phyloP scores from a whole-genome alignment of 192 early-diverging fungal genomes.

The Backusella luteola region DNA sequence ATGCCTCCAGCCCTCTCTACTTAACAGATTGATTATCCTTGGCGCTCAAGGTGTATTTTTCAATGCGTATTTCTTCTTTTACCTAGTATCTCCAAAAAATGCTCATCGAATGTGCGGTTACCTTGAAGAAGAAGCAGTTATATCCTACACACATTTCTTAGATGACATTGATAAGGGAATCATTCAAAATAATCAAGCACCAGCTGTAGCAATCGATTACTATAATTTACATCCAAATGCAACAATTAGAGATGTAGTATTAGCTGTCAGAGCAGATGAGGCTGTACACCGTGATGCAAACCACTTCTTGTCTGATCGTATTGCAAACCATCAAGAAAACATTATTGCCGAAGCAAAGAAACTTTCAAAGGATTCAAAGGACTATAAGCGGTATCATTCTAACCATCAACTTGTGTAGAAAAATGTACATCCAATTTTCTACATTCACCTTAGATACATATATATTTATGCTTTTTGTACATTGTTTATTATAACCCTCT shows the following conservation, averaged over 20 bases:
- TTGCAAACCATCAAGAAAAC: constrained; percentile 49
- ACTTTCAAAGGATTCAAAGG: neutral
- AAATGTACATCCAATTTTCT: neutral
- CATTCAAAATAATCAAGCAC: constrained; percentile 70
- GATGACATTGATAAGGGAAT: constrained; percentile 68
- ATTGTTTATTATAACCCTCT: neutral
- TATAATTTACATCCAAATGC: constrained; percentile 76
- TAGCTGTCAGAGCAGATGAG: constrained; percentile 89
- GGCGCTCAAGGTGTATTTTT: constrained; percentile 87
- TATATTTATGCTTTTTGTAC: neutral
- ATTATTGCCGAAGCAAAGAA: constrained; percentile 35
- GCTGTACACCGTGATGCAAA: constrained; percentile 88
- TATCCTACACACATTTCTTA: constrained; percentile 87
- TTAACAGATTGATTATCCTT: constrained; percentile 67
- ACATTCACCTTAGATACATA: neutral
- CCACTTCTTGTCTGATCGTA: constrained; percentile 79
- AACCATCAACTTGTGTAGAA: neutral
- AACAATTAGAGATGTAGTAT: constrained; percentile 80
- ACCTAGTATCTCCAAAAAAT: constrained; percentile 73
- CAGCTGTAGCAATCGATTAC: constrained; percentile 81
- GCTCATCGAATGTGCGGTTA: constrained; percentile 89
- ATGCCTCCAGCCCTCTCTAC: constrained; percentile 57
- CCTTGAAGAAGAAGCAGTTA: constrained; percentile 91
- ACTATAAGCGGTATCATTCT: neutral
- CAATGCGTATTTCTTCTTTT: constrained; percentile 87